A percentile compares a stretch with the other conserved stretches of the same genome.
phyloP scores from a whole-genome alignment of 257 asterid species.

The Primulina eburnea region DNA sequence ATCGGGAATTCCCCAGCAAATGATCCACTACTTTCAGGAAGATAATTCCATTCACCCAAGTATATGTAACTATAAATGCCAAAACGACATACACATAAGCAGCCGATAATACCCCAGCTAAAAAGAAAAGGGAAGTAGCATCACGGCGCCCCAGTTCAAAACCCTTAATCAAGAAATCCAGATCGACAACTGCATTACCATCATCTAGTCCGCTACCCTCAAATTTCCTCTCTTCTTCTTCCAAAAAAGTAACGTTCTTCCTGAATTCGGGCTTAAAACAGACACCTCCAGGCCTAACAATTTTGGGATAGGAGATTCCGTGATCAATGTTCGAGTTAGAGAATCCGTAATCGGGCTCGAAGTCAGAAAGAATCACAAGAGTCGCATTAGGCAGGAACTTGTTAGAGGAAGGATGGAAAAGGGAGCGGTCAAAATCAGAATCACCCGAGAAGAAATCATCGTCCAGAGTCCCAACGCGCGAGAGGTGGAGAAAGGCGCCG shows the following conservation, averaged over 20 bases:
- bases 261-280: conserved; percentile 44
- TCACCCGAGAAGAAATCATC: conserved; percentile 93
- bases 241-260: conserved; percentile 26
- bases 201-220: conserved; percentile 39
- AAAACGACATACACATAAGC: conserved; percentile 68
- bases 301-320: conserved; percentile 31
- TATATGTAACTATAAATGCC: conserved; percentile 69
- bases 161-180: conserved; percentile 66
- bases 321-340: conserved; percentile 32
- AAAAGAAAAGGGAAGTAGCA: conserved; percentile 49
- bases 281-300: conserved; percentile 40
- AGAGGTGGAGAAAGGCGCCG: conserved; percentile 80
- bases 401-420: conserved; percentile 48
- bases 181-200: conserved; percentile 45
- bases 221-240: conserved; percentile 27
- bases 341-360: conserved; percentile 35
- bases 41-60: conserved; percentile 72
- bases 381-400: conserved; percentile 47
- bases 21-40: conserved; percentile 68
- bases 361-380: conserved; percentile 35
- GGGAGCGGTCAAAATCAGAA: conserved; percentile 66
- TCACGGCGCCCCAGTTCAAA: conserved; percentile 66
- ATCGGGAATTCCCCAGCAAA: conserved; percentile 55
- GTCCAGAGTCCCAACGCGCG: conserved; percentile 70
- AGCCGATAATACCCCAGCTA: conserved; percentile 50